phyloP scores from a whole-genome alignment of 352 stramenopile species.

The Phytophthora crassamura region DNA sequence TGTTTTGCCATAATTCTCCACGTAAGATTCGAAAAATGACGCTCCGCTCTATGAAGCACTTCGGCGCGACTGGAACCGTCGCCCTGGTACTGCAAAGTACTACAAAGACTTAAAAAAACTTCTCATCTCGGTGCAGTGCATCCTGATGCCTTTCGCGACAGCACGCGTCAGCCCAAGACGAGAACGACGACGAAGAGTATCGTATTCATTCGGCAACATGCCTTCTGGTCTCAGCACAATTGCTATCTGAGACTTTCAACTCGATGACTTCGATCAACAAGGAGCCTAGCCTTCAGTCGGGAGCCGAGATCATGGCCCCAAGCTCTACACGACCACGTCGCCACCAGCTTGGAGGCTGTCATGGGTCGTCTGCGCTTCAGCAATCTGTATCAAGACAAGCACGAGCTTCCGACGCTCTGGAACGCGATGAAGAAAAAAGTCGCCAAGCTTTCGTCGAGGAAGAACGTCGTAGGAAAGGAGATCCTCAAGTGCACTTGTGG shows the following conservation, averaged over 20 bases:
- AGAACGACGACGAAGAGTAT: too few species aligned
- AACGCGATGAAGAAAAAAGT: constrained; percentile 58
- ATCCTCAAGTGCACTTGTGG: constrained; percentile 58
- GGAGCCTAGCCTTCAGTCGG: constrained; percentile 27
- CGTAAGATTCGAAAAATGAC: too few species aligned
- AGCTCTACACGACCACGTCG: constrained; percentile 41
- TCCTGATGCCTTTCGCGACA: too few species aligned
- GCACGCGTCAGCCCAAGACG: too few species aligned
- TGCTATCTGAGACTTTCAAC: not conserved
- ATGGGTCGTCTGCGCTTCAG: constrained; percentile 44
- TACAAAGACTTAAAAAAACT: too few species aligned
- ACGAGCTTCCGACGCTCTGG: constrained; percentile 47
- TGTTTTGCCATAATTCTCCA: too few species aligned
- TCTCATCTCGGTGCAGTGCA: too few species aligned
- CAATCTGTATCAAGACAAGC: constrained; percentile 27
- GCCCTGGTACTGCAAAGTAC: too few species aligned
- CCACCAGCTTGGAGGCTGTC: constrained; percentile 37
- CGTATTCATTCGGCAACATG: constrained; percentile 19
- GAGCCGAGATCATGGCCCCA: constrained; percentile 38
- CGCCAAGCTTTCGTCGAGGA: too few species aligned
- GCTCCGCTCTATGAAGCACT: too few species aligned
- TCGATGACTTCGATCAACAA: constrained; percentile 12
- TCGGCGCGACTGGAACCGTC: too few species aligned
- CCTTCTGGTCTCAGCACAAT: not conserved
- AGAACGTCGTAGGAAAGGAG: constrained; percentile 47